phyloP scores from a whole-genome alignment of 192 early-diverging fungal genomes.

The Backusella westeae region DNA sequence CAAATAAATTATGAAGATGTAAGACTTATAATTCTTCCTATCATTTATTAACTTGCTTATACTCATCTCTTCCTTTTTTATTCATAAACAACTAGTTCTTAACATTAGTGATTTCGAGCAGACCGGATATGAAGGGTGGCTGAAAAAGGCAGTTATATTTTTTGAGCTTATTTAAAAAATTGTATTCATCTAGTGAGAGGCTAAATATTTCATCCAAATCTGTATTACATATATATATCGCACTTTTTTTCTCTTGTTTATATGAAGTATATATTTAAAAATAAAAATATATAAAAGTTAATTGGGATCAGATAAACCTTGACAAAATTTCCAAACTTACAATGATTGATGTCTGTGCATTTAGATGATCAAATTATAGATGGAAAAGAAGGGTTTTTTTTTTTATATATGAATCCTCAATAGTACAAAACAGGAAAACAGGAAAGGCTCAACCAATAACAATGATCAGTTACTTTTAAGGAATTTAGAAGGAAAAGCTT shows the following conservation, averaged over 20 bases:
- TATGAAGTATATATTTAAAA: neutral
- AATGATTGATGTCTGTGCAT: neutral
- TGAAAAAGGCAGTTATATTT: neutral
- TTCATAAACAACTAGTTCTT: neutral
- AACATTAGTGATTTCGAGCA: neutral
- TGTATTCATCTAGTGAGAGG: neutral
- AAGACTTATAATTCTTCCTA: neutral
- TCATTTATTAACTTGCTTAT: neutral
- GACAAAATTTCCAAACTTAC: neutral
- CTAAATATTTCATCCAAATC: neutral
- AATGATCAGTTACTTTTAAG: neutral
- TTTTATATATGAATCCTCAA: neutral
- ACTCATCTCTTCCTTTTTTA: neutral
- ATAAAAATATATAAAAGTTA: neutral
- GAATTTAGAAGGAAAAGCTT: neutral
- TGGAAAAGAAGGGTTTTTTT: neutral
- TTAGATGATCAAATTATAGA: too few species aligned
- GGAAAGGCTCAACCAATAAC: neutral
- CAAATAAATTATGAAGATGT: conserved; percentile 52
- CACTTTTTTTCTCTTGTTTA: neutral
- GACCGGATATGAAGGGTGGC: conserved; percentile 5
- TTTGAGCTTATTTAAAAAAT: neutral
- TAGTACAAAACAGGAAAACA: neutral
- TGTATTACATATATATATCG: neutral
- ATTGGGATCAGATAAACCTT: neutral